Percentiles rank a stretch among this genome's conserved stretches.
phyloP scores from a whole-genome alignment of 768 basidiomycete genomes.

The Russula brevipes region DNA sequence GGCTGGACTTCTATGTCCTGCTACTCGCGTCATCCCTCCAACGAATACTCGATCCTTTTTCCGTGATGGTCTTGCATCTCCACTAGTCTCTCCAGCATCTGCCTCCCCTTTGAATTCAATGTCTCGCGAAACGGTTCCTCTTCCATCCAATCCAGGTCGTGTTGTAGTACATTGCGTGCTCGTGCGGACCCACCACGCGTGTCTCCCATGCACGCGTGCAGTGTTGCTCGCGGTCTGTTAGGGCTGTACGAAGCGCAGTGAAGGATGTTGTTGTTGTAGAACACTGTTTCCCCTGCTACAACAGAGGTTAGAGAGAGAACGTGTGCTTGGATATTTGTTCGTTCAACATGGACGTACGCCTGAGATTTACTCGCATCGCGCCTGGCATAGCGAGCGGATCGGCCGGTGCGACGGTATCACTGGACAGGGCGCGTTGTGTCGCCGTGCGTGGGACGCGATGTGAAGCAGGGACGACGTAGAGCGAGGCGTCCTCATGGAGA shows the following conservation, averaged over 20 bases:
- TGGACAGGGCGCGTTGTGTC: conserved; percentile 54
- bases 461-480: conserved; percentile 66
- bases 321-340: too few species aligned
- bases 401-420: conserved; percentile 43
- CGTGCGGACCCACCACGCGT: conserved; percentile 54
- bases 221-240: conserved; percentile 48
- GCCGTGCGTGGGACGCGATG: conserved; percentile 54
- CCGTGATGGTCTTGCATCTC: conserved; percentile 42
- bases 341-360: conserved; percentile 39
- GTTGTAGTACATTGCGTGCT: conserved; percentile 71
- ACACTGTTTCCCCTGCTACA: conserved; percentile 67
- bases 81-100: conserved; percentile 57
- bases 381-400: conserved; percentile 71
- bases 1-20: neutral
- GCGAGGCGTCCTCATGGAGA: conserved; percentile 60
- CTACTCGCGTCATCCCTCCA: conserved; percentile 28
- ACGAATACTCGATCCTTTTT: conserved; percentile 50
- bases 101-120: conserved; percentile 42
- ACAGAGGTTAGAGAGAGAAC: neutral
- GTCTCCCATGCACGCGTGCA: conserved; percentile 67
- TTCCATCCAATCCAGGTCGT: conserved; percentile 68
- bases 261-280: conserved; percentile 76
- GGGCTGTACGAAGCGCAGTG: conserved; percentile 65
- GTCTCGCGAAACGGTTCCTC: conserved; percentile 42
- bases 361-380: conserved; percentile 47